Base-by-base conservation (phyloP, 2,329 filamentous ascomycete genomes). In the Fusarium sp. region DNA sequence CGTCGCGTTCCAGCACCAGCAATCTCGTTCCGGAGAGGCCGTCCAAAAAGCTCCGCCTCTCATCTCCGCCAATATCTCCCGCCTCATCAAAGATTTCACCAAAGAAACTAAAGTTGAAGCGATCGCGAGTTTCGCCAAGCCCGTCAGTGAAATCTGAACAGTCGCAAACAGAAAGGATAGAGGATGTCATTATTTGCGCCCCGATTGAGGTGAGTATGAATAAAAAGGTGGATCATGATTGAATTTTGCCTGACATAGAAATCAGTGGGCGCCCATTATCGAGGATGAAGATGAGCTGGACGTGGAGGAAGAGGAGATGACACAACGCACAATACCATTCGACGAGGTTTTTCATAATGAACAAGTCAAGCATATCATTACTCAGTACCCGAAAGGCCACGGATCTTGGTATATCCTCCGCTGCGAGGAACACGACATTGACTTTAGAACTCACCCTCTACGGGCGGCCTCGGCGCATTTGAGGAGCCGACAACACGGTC, bases 361-460 rank as follows among this genome's bases (percentile, higher is more conserved):
- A 11, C 22, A 35, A 3, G 16, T 29, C 24, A 66, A 66, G 17
- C 17, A 27, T 16, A 62, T 46, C 49, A 66, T 66, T 27, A 66
- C 62, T 27, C 64, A 57, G 64, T 62, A 58, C 22, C 64, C 57
- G 3, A 49, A 62, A 14, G 22, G 36, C 46, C 17, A 62, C 20
- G 64, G 64, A 17, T 49, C 51, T 12, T 66, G 58, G 64, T 66
- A 57, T 29, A 62, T 66, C 20, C 58, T 66, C 16, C 49, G 64
- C 12, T 66, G 64, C 16, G 38, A 57, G n/a, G 31, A 62, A 14
- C 64, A 66, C 40, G 51, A 56, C 4, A 22, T 38, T 38, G 49
- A 49, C 35, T 66, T 66, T 22, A 62, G 17, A n/a, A 29, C 12
- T 42, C 24, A 42, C 24, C 44, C 63, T 8, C 44, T 65, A n/a